Conservation (phyloP, 169 alveolate genomes). For the Plasmodium vinckei region DNA sequence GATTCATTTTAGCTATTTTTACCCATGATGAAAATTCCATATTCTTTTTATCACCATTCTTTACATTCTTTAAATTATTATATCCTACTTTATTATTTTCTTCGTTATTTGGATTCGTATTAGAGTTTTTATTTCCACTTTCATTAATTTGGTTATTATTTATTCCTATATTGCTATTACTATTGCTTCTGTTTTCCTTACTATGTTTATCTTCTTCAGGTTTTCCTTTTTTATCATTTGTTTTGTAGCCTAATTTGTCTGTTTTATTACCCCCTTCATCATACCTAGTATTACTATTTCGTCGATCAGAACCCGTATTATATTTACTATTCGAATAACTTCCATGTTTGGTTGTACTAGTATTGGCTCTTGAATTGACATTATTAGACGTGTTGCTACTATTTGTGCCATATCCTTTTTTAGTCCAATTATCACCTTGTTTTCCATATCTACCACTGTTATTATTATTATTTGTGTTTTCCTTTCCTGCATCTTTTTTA, state of each 20-base stretch:
- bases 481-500: constrained; percentile 28
- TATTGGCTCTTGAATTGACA: neutral
- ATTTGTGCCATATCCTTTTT: constrained; percentile 18
- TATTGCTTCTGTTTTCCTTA: neutral
- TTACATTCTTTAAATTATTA: constrained; percentile 30
- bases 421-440: neutral
- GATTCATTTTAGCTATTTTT: constrained; percentile 60
- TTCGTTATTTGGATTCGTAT: neutral
- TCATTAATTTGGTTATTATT: neutral
- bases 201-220: constrained; percentile 7
- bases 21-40: constrained; percentile 70
- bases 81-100: constrained; percentile 13
- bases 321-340: constrained; percentile 11
- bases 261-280: constrained; percentile 12
- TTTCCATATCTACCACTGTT: neutral
- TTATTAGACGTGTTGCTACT: neutral
- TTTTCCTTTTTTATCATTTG: constrained; percentile 25
- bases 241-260: constrained; percentile 34
- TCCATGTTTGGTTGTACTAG: constrained; percentile 15
- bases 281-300: constrained; percentile 6
- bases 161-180: neutral
- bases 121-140: neutral
- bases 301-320: constrained; percentile 12
- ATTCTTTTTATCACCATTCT: constrained; percentile 51
- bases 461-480: neutral